Percentiles rank a stretch among this genome's conserved stretches.
Evolutionary conservation across 345 rosid genomes (phyloP).

Genomic region (Camelina laxa): DNA sequence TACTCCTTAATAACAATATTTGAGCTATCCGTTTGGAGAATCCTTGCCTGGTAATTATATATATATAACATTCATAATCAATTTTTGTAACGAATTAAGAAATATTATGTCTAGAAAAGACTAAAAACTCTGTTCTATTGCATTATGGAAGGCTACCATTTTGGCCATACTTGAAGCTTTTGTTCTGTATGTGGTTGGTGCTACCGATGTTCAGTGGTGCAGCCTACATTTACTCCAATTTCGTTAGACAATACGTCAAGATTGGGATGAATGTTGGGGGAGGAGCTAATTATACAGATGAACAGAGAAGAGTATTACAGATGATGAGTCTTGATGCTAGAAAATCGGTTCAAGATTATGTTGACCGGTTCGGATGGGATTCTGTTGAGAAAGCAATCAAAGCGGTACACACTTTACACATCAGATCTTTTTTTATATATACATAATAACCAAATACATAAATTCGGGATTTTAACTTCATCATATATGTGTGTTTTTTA

Average conservation of each 20-base stretch:
- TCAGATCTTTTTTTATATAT: background rate
- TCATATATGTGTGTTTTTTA: background rate
- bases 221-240: constrained; percentile 73
- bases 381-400: constrained; percentile 75
- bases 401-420: constrained; percentile 58
- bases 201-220: constrained; percentile 87
- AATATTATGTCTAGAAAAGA: background rate
- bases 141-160: constrained; percentile 73
- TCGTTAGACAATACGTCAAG: constrained; percentile 66
- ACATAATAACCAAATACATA: background rate
- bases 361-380: constrained; percentile 78
- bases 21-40: constrained; percentile 66
- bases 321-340: constrained; percentile 94
- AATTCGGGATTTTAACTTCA: background rate
- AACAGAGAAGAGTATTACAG: constrained; percentile 74
- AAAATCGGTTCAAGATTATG: constrained; percentile 67
- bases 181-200: constrained; percentile 88
- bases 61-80: background rate
- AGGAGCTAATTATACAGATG: constrained; percentile 53
- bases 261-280: constrained; percentile 54
- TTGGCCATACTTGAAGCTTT: constrained; percentile 78
- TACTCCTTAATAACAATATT: constrained; percentile 82
- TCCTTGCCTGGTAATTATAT: constrained; percentile 70
- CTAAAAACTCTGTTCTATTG: background rate
- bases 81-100: background rate